Percentiles rank a stretch among this genome's conserved stretches.
phyloP scores from a whole-genome alignment of 163 green algal genomes.

The Scenedesmus sp. region DNA sequence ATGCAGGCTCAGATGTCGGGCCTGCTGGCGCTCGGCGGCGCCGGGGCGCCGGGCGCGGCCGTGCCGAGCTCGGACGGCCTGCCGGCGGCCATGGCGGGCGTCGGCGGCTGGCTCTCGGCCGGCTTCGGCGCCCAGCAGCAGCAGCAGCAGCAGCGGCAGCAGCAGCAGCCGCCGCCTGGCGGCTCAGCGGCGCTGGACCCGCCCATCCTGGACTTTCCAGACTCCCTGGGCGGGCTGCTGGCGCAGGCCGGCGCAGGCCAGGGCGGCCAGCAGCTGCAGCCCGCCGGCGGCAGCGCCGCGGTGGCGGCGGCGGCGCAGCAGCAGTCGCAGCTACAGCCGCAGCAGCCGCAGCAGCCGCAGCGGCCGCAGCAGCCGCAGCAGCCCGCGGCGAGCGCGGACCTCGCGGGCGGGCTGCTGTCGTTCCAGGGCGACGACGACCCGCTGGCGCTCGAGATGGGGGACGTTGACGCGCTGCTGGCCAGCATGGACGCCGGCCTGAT shows the following conservation, averaged over 20 bases:
- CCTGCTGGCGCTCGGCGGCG: no score
- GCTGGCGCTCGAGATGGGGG: constrained; percentile 6
- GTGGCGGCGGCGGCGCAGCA: no score
- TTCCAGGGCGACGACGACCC: background rate
- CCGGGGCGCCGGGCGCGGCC: no score
- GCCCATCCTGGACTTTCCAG: constrained; percentile 9
- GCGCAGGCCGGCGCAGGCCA: background rate
- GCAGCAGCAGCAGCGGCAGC: background rate
- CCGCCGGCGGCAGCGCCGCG: no score
- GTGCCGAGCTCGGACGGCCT: no score
- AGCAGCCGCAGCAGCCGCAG: background rate
- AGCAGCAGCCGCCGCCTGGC: background rate
- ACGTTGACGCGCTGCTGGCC: constrained; percentile 25
- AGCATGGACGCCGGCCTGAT: constrained; percentile 16
- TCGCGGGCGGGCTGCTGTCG: background rate
- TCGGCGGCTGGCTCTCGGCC: no score
- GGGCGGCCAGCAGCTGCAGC: background rate
- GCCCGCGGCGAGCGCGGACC: background rate
- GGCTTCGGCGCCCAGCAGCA: constrained; percentile 1
- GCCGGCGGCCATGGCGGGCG: no score
- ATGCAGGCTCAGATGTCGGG: no score
- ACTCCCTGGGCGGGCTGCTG: no score
- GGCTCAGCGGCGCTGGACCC: constrained; percentile 20
- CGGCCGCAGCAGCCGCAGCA: constrained; percentile 19
- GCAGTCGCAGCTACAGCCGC: no score